Base-by-base conservation (phyloP, 192 early-diverging fungal genomes). In the Umbelopsis isabellina region DNA sequence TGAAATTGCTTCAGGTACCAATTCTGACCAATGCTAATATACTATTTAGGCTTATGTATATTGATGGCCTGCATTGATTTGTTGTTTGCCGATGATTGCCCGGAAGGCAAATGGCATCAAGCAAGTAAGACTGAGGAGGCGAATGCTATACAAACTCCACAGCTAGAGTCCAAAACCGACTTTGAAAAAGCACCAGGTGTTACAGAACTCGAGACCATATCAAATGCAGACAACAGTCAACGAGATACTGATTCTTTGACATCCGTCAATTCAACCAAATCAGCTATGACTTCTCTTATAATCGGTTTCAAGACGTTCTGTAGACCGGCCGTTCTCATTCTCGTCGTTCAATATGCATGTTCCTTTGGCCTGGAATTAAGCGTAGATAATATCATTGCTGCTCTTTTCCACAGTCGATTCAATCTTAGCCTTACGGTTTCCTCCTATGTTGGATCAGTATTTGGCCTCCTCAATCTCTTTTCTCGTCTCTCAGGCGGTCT, bases 391-490 rank as follows among this genome's bases (percentile, higher is more conserved):
- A 77, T 83, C 53, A 77, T 90, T 33, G 83, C 76, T 8, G 61
- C 51, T n/a, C 88, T 85, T 46, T 85, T 86, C 49, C 50, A 72
- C 18, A 58, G 20, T 1, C 73, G 78, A 21, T 90, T 87, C 51
- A 46, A 67, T 0, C 72, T 87, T 35, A 58, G 65, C 22, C 75
- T 83, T 46, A 73, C 70, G 1, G 76, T 69, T 23, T 84, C 84
- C 1, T 79, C 80, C 30, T 71, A 73, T 64, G 66, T 88, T 53
- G 88, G 79, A 21, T 80, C 87, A 25, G 68, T 88, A 47, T 91
- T 91, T 80, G 89, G 89, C 27, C 66, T 91, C 18, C 78, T 91
- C 76, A 91, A 91, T 69, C 13, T 91, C 15, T 89, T 91, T 64
- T 86, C 89, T 21, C 86, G 89, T 37, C 80, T 84, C 2, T 69